Percentiles rank a stretch among this genome's conserved stretches.
These are phyloP conservation scores for Corniculantispora saksenae DNA, from an alignment of 2,329 filamentous ascomycete genomes.

Conservation along the genomic window DNA sequence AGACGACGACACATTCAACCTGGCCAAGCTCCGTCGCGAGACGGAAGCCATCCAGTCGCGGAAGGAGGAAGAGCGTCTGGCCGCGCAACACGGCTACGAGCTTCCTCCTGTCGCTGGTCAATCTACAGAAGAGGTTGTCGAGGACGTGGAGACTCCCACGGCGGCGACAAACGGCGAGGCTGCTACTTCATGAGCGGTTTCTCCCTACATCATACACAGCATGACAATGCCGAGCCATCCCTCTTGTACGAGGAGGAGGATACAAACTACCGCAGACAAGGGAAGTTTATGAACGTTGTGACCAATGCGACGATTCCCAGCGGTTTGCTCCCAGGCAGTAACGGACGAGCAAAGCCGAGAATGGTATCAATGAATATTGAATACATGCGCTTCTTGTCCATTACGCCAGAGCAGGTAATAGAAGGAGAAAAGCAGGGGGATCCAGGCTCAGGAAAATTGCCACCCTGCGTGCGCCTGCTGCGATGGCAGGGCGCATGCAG, in stretches of 20 bases:
- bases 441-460: not conserved
- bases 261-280: not conserved
- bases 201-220: not conserved
- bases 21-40: conserved; percentile 79
- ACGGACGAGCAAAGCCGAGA: not conserved
- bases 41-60: conserved; percentile 73
- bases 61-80: conserved; percentile 75
- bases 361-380: not conserved
- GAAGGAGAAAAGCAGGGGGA: not conserved
- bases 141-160: not conserved
- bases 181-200: conserved; percentile 11
- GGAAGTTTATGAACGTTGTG: not conserved
- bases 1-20: conserved; percentile 71
- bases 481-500: no score
- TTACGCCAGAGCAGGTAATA: not conserved
- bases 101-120: conserved; percentile 17
- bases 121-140: not conserved
- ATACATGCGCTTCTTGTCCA: not conserved
- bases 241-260: not conserved
- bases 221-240: conserved; percentile 14
- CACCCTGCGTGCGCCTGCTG: not conserved
- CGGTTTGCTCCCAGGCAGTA: not conserved
- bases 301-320: not conserved
- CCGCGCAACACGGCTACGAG: conserved; percentile 31
- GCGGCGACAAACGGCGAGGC: not conserved